Evolutionary conservation across 2,329 filamentous ascomycete species (phyloP).

Genomic region (Aaosphaeria pasadenensis): DNA sequence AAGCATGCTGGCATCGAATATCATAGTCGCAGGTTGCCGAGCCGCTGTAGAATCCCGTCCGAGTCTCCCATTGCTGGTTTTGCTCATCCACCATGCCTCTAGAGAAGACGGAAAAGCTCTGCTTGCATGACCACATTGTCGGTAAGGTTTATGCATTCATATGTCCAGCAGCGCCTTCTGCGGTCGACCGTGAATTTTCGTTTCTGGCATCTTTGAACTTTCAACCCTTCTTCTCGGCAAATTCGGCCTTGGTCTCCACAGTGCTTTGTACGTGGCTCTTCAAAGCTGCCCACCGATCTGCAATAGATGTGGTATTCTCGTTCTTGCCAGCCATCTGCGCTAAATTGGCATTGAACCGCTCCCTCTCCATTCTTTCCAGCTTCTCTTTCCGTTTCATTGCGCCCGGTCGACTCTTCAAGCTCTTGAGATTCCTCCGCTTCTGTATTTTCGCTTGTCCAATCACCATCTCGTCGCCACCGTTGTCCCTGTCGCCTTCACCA

Average conservation of each 20-base stretch:
- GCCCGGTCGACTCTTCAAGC: slow-evolving; percentile 70
- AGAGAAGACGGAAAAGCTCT: too few relatives aligned
- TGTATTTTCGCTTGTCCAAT: slow-evolving; percentile 61
- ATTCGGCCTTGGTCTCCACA: slow-evolving; percentile 84
- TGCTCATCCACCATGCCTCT: too few relatives aligned
- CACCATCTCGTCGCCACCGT: slow-evolving; percentile 23
- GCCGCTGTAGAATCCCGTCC: too few relatives aligned
- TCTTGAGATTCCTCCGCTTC: slow-evolving; percentile 53
- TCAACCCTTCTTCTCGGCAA: slow-evolving; percentile 39
- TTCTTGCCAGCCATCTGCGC: slow-evolving; percentile 60
- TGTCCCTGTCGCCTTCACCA: slow-evolving; percentile 8
- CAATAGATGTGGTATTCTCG: slow-evolving; percentile 11
- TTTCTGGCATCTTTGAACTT: too few relatives aligned
- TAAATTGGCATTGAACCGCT: slow-evolving; percentile 80
- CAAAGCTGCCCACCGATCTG: slow-evolving; percentile 70
- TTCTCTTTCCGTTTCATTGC: slow-evolving; percentile 81
- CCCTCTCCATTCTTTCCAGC: slow-evolving; percentile 75
- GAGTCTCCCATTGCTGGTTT: too few relatives aligned
- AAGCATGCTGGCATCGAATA: too few relatives aligned
- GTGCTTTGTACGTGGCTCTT: slow-evolving; percentile 80
- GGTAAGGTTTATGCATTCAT: too few relatives aligned
- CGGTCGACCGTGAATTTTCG: too few relatives aligned
- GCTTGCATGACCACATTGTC: too few relatives aligned
- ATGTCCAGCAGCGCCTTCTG: too few relatives aligned
- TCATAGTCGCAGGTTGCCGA: too few relatives aligned